phyloP scores from a whole-genome alignment of 2,329 filamentous ascomycete species.

The Fusarium brachygibbosum region DNA sequence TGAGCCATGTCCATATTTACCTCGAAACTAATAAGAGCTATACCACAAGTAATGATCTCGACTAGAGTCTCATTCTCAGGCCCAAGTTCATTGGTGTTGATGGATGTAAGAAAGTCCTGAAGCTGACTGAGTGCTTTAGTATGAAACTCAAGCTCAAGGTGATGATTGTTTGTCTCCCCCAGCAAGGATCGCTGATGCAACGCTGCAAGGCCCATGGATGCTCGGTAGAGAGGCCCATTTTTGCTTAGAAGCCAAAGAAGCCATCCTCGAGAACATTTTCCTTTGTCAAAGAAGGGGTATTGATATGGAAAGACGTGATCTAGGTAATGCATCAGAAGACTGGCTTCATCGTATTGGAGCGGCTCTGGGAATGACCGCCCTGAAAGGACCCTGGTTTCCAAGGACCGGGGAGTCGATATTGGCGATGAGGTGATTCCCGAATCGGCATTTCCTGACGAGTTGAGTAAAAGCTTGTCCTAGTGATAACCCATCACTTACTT shows the following conservation, averaged over 20 bases:
- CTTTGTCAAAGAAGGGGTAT: background rate
- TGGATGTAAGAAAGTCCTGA: background rate
- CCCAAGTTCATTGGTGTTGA: background rate
- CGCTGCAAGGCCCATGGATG: background rate
- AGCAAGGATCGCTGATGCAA: background rate
- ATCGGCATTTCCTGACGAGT: background rate
- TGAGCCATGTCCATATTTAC: background rate
- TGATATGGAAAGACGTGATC: conserved; percentile 1
- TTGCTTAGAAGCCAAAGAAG: background rate
- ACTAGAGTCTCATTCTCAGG: background rate
- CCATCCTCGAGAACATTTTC: background rate
- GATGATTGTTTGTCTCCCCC: background rate
- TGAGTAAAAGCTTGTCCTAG: background rate
- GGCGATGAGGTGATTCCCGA: background rate
- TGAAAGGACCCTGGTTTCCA: background rate
- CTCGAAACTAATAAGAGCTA: conserved; percentile 2
- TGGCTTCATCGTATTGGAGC: background rate
- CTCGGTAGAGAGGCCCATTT: background rate
- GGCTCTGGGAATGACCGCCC: background rate
- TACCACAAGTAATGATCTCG: background rate
- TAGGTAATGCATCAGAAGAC: background rate
- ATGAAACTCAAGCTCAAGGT: background rate
- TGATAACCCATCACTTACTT: background rate
- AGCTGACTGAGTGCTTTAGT: conserved; percentile 5
- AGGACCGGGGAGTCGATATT: background rate